Base-by-base conservation (phyloP, 768 basidiomycete species). In the Podaxis pistillaris region DNA sequence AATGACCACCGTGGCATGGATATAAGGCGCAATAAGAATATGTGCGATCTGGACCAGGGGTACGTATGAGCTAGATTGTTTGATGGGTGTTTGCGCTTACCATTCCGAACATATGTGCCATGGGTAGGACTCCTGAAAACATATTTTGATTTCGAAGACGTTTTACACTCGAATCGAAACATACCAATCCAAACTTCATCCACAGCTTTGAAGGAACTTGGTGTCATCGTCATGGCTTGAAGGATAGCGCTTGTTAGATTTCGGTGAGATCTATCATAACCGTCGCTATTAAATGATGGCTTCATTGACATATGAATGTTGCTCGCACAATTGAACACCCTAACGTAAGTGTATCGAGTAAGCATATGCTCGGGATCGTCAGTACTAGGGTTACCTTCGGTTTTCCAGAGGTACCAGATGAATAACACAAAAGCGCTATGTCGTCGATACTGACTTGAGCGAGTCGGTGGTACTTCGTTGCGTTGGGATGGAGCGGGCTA, bases 41-140 rank as follows among this genome's bases (percentile, higher is more conserved):
- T 57, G 56, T 5, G 26, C 56, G 26, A 57, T 41, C 56, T 57
- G 40, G 12, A 13, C 8, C 13, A 44, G 13, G 41, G 41, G 33
- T 33, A n/a, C n/a, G 41, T 44, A 44, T 44, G 13, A 44, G 41
- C 41, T 19, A 8, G 41, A 44, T 44, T 13, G 7, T 44, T 19
- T 44, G 13, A 44, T 44, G 2, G 1, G 3, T 19, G n/a, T 44
- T 44, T 15, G n/a, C 41, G n/a, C 56, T 26, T 41, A 57, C 56
- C 12, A 57, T 57, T 22, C 56, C 56, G 41, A 57, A 57, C 19
- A 57, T 57, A 17, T 57, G 56, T 41, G 56, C 40, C 56, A 57
- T 57, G 13, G 56, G 56, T 17, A 57, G 56, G 40, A 41, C 56
- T 4, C 19, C 56, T 57, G 41, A 9, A 19, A 19, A 13, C 13